Evolutionary conservation across 306 rosid genomes (phyloP), one percentile per base, ranked within the genome.

Genomic region (Glycine soja): DNA sequence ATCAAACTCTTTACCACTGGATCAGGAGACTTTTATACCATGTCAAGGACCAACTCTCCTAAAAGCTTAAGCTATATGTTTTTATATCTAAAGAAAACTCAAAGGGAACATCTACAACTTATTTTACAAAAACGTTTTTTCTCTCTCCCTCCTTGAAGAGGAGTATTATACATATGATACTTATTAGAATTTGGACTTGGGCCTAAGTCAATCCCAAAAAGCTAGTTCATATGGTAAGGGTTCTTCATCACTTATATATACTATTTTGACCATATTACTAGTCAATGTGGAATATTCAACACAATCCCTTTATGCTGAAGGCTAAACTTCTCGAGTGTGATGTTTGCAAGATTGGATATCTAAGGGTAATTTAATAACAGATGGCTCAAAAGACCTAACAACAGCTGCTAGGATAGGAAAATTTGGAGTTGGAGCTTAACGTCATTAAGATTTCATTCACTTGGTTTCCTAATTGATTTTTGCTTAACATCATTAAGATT

Each of bases 371-470:
- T 4, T 4, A 34, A 34, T 34, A 24, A 24, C 30, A 24, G 30
- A 24, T 24, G 30, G 30, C 30, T 24, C 30, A 24, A 24, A 24
- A 34, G 38, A 4, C 38, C 38, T 4, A 34, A 34, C 4, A 34
- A 34, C 4, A 34, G 4, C 38, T 34, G 38, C 38, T 4, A 34
- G 38, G 38, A 34, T 34, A 34, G 38, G 38, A 34, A 4, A 34
- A 34, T 34, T 63, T 6, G 7, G 3, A 5, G 69, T 46, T 13
- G 36, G 10, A 12, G 1, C 24, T 19, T 19, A 19, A 19, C 46
- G 6, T 51, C 42, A 4, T 51, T 32, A 72, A 51, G 48, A 50
- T 47, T 70, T 70, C 62, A 72, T 72, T 72, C 62, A 14, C 42
- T 51, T 34, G 43, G 15, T 12, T 36, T 34, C 63, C 48, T 72